Conservation (phyloP, 1,139 yeast species). For the Taphrina communis region DNA sequence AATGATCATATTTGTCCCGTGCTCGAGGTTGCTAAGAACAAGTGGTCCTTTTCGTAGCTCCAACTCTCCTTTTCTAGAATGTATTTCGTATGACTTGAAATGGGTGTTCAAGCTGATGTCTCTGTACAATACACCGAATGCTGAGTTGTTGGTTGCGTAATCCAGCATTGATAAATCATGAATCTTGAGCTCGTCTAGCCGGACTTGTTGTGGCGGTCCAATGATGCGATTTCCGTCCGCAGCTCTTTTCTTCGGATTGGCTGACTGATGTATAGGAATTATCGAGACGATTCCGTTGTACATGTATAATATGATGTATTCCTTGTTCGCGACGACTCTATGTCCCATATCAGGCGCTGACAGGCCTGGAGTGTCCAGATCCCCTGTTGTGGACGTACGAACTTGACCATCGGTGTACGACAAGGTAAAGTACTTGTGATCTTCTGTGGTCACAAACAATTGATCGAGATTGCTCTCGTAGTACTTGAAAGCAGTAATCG, state of each 20-base stretch:
- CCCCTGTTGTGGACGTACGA: slow-evolving; percentile 40
- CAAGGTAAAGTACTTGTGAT: slow-evolving; percentile 45
- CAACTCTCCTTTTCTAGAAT: slow-evolving; percentile 30
- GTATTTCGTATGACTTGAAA: slow-evolving; percentile 46
- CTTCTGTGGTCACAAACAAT: slow-evolving; percentile 46
- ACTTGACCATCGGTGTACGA: slow-evolving; percentile 34
- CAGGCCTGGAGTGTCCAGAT: slow-evolving; percentile 44
- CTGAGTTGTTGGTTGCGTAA: slow-evolving; percentile 22
- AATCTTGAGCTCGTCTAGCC: slow-evolving; percentile 45
- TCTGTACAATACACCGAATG: slow-evolving; percentile 46
- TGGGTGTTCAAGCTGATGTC: slow-evolving; percentile 45
- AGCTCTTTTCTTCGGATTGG: slow-evolving; percentile 25
- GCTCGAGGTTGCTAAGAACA: slow-evolving; percentile 41
- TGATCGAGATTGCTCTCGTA: slow-evolving; percentile 36
- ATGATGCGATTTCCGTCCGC: slow-evolving; percentile 37
- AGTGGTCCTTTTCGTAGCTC: slow-evolving; percentile 26
- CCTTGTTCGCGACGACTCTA: slow-evolving; percentile 43
- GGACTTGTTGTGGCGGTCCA: slow-evolving; percentile 44
- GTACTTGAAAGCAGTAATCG: slow-evolving; percentile 39
- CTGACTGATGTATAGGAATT: slow-evolving; percentile 44
- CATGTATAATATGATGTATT: slow-evolving; percentile 44
- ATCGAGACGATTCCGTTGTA: slow-evolving; percentile 45
- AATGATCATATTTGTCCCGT: slow-evolving; percentile 44
- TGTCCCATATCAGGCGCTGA: slow-evolving; percentile 45
- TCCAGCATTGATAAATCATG: slow-evolving; percentile 44